Evolutionary conservation across 1,139 yeast genomes (phyloP).

Genomic region (Taiozyma onychis): DNA sequence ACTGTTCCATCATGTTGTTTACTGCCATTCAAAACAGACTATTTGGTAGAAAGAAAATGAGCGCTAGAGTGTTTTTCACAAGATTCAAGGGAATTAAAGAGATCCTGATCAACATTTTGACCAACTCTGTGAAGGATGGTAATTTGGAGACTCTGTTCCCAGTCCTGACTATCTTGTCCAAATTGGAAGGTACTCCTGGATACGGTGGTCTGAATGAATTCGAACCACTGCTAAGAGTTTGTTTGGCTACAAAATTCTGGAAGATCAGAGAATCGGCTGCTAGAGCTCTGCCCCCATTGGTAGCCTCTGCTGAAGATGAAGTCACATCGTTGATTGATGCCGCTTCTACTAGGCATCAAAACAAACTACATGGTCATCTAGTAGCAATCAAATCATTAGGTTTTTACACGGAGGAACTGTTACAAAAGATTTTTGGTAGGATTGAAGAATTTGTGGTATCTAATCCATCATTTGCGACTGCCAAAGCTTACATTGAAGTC

Average conservation of each 20-base stretch:
- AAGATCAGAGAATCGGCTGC: conserved; percentile 86
- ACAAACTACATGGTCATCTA: conserved; percentile 53
- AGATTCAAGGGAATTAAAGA: conserved; percentile 49
- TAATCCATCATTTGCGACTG: conserved; percentile 31
- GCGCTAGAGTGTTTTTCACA: conserved; percentile 65
- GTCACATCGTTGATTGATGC: conserved; percentile 14
- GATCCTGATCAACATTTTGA: conserved; percentile 41
- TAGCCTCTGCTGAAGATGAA: conserved; percentile 28
- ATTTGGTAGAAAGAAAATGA: conserved; percentile 57
- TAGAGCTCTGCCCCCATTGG: conserved; percentile 52
- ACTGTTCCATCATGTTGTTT: conserved; percentile 91
- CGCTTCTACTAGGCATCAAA: conserved; percentile 28
- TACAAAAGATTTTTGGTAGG: conserved; percentile 15
- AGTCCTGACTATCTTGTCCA: conserved; percentile 62
- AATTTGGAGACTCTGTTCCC: conserved; percentile 64
- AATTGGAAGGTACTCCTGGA: conserved; percentile 56
- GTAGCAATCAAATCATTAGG: conserved; percentile 38
- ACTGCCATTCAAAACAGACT: conserved; percentile 74
- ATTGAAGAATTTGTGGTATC: conserved; percentile 21
- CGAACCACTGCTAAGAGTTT: conserved; percentile 37
- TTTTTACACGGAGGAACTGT: conserved; percentile 8
- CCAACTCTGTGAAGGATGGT: conserved; percentile 29
- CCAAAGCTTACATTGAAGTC: conserved; percentile 34
- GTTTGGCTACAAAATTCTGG: conserved; percentile 58
- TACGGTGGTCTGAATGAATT: conserved; percentile 48